A percentile compares a stretch with the other conserved stretches of the same genome.
Conservation (phyloP, 1,139 yeast genomes). For the Debaryomycetaceae sp. region DNA sequence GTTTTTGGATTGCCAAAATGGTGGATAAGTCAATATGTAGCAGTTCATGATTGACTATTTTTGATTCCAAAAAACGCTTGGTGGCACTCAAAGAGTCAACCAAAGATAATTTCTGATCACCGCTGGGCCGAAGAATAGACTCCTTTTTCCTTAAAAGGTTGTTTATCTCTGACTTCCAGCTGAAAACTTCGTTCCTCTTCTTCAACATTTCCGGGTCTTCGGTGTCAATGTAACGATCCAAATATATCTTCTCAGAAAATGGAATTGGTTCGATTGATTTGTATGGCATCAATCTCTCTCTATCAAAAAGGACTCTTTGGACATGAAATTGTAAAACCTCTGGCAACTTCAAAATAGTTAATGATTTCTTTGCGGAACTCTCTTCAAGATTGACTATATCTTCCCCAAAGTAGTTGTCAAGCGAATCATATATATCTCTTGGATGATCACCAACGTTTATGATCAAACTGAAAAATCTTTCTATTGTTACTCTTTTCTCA, state of each 20-base stretch:
- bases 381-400: slow-evolving; percentile 67
- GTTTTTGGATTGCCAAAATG: slow-evolving; percentile 30
- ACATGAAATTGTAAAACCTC: slow-evolving; percentile 86
- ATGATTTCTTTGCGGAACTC: slow-evolving; percentile 69
- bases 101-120: slow-evolving; percentile 48
- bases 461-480: slow-evolving; percentile 74
- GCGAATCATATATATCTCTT: slow-evolving; percentile 81
- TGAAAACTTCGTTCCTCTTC: slow-evolving; percentile 57
- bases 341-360: slow-evolving; percentile 71
- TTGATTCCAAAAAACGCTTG: slow-evolving; percentile 49
- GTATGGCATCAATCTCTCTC: slow-evolving; percentile 68
- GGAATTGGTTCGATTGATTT: slow-evolving; percentile 82
- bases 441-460: slow-evolving; percentile 89
- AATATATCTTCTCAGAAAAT: slow-evolving; percentile 69
- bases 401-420: slow-evolving; percentile 81
- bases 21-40: slow-evolving; percentile 31
- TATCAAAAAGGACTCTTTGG: slow-evolving; percentile 88
- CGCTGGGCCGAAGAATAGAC: slow-evolving; percentile 40
- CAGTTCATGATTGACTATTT: slow-evolving; percentile 20
- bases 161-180: slow-evolving; percentile 59
- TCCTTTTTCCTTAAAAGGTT: slow-evolving; percentile 42
- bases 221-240: slow-evolving; percentile 85
- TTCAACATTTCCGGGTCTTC: slow-evolving; percentile 52
- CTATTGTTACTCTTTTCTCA: slow-evolving; percentile 66
- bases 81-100: slow-evolving; percentile 50